Percentiles rank a stretch among this genome's conserved stretches.
Conservation (phyloP, 73 alveolate species). For the Paraurostyla sp. region DNA sequence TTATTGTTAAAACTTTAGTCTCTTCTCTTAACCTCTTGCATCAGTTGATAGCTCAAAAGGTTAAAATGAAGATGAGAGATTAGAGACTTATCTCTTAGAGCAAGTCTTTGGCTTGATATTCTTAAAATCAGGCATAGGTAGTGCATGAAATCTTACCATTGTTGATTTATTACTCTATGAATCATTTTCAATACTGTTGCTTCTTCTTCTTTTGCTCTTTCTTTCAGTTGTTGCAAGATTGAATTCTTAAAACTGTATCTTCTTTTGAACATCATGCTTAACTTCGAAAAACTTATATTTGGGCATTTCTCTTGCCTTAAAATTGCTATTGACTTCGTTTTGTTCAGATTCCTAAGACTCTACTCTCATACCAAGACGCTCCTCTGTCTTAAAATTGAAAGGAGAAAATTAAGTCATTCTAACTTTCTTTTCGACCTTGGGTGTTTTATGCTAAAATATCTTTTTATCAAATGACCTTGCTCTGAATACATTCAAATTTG, state of each 20-base stretch:
- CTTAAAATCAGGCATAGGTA: slow-evolving; percentile 56
- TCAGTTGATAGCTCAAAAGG: slow-evolving; percentile 29
- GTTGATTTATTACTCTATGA: neutral
- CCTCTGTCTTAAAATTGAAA: slow-evolving; percentile 50
- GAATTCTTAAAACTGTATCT: slow-evolving; percentile 28
- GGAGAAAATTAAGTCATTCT: slow-evolving; percentile 44
- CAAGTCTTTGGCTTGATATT: slow-evolving; percentile 53
- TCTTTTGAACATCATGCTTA: slow-evolving; percentile 19
- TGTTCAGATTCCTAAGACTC: neutral
- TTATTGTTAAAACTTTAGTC: neutral
- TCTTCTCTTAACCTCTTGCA: slow-evolving; percentile 47
- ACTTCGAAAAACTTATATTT: slow-evolving; percentile 46
- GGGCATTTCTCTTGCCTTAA: slow-evolving; percentile 61
- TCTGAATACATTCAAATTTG: neutral
- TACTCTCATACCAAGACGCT: neutral
- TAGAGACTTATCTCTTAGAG: neutral
- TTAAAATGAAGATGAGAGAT: neutral
- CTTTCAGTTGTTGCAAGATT: slow-evolving; percentile 32
- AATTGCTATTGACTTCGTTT: neutral
- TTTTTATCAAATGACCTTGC: slow-evolving; percentile 34
- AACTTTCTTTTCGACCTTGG: neutral
- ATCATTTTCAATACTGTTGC: slow-evolving; percentile 43
- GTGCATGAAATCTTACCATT: slow-evolving; percentile 14
- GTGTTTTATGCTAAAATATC: neutral
- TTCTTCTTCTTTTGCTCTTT: neutral